Conservation (phyloP, 306 rosid species). For the peach (Prunus persica) region Prunus_persica_NCBIv2 NC_034009.1:47336001-47336500, state of each 20-base stretch:
- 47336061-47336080: neutral
- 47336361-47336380: neutral
- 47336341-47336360: conserved; percentile 65
- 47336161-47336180: neutral
- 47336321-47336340: conserved; percentile 63
- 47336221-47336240: conserved; percentile 34
- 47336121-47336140: neutral
- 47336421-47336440: neutral
- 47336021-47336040: neutral
- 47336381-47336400: neutral
- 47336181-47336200: conserved; percentile 9
- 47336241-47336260: conserved; percentile 38
- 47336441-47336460: neutral
- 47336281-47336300: conserved; percentile 45
- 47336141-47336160: neutral
- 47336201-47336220: conserved; percentile 13
- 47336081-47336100: neutral
- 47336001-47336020: neutral
- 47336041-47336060: neutral
- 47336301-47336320: conserved; percentile 41
- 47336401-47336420: neutral
- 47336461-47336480: neutral
- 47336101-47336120: neutral
- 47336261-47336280: conserved; percentile 30
- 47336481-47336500: neutral